Evolutionary conservation across 2,329 filamentous ascomycete genomes (phyloP).

Genomic region (Exophiala alcalophila): DNA sequence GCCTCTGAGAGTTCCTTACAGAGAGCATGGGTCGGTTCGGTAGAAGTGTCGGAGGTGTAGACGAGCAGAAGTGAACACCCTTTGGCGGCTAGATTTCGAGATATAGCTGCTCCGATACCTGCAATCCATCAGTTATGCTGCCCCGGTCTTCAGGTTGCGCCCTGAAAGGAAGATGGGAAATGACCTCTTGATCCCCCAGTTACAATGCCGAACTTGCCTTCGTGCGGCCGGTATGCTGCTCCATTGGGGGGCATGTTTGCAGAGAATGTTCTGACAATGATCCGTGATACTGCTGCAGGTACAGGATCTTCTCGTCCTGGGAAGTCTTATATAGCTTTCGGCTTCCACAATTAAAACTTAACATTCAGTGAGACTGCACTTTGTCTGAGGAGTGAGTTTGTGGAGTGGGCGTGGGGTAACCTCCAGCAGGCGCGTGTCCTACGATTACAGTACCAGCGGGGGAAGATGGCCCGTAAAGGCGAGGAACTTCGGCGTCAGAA

Average conservation of each 20-base stretch:
- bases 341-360: too few species aligned
- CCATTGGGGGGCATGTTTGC: conserved; percentile 24
- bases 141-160: too few species aligned
- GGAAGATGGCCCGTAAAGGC: too few species aligned
- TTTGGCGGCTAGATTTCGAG: conserved; percentile 69
- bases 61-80: conserved; percentile 67
- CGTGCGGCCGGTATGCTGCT: conserved; percentile 45
- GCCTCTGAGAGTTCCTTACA: conserved; percentile 54
- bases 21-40: conserved; percentile 51
- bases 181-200: conserved; percentile 78
- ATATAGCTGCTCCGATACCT: conserved; percentile 73
- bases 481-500: too few species aligned
- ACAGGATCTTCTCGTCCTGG: too few species aligned
- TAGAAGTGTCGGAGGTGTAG: conserved; percentile 65
- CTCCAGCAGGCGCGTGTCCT: too few species aligned
- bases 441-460: too few species aligned
- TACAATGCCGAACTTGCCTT: conserved; percentile 74
- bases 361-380: too few species aligned
- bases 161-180: too few species aligned
- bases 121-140: conserved; percentile 8
- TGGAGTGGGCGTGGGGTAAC: too few species aligned
- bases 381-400: too few species aligned
- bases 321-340: background rate
- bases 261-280: conserved; percentile 21
- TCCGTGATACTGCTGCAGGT: too few species aligned